Conservation (phyloP, 768 basidiomycete genomes). For the Russula griseocarnosa region DNA sequence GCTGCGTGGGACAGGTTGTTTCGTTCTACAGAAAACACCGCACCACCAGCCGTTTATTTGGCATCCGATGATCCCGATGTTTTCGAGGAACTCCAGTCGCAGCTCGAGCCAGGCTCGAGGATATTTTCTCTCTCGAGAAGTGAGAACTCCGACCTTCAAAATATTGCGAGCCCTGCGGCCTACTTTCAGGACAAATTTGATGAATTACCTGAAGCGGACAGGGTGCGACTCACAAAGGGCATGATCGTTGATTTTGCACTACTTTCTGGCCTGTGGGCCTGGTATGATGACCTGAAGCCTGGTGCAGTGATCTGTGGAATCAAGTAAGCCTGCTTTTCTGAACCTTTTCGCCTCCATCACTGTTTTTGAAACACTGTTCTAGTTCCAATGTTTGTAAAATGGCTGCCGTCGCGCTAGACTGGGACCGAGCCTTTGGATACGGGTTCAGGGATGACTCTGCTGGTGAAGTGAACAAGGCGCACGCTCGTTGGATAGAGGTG, state of each 20-base stretch:
- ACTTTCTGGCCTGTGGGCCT: conserved; percentile 58
- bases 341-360: not conserved
- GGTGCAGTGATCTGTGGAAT: conserved; percentile 54
- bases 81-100: conserved; percentile 41
- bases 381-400: conserved; percentile 62
- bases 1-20: conserved; percentile 41
- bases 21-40: conserved; percentile 31
- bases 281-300: conserved; percentile 43
- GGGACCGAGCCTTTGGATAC: conserved; percentile 58
- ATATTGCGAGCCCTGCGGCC: conserved; percentile 47
- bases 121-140: conserved; percentile 48
- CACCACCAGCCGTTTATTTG: conserved; percentile 46
- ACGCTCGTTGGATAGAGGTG: conserved; percentile 61
- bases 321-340: conserved; percentile 39
- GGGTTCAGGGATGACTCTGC: conserved; percentile 36
- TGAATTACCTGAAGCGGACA: conserved; percentile 37
- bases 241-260: conserved; percentile 68
- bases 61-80: conserved; percentile 57
- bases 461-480: conserved; percentile 45
- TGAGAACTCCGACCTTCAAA: conserved; percentile 40
- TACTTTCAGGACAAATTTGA: conserved; percentile 56
- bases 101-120: conserved; percentile 36
- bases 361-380: not conserved
- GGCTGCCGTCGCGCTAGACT: conserved; percentile 58
- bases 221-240: conserved; percentile 53